Evolutionary conservation across 148 eudicot species (phyloP), one percentile per base, ranked within the genome.

Genomic region (Arctostaphylos glauca): DNA sequence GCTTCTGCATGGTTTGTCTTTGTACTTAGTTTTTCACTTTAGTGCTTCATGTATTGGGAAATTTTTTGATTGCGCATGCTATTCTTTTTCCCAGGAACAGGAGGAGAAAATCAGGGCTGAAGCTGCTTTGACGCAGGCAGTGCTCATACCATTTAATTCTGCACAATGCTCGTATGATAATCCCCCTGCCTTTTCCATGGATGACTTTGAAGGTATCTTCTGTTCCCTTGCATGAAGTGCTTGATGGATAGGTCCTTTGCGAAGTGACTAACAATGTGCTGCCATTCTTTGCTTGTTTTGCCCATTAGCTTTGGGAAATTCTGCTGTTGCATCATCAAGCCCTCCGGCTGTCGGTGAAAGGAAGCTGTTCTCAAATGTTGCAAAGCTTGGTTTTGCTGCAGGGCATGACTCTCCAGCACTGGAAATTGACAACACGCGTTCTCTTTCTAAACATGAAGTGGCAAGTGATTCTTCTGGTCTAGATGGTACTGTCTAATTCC

Each of bases 321-420:
- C 90, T 70, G 76, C 87, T 62, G 86, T 82, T 72, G 78, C 85
- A 75, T 92, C 96, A 79, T 87, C 91, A 60, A 88, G 91, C 66
- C 93, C 99, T 78, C 91, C 92, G 6, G 68, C 86, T 25, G 81
- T 77, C 6, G 90, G 84, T 58, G 94, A 90, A 74, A 93, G 92
- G 81, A 90, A 80, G 53, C 88, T 92, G 68, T 96, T 96, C 78
- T 91, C 99, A 82, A 96, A 80, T 85, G 98, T 96, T 41, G 90
- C 98, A 48, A 89, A 95, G 87, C 87, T 96, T 62, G 99, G 99
- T 80, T 96, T 94, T 90, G 99, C 99, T 81, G 94, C 99, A n/a
- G 97, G 84, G 8, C 89, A 89, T 83, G 99, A 92, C 84, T 93
- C 99, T 72, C 98, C 98, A 72, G 86, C 92, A 83, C 81, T 94